Evolutionary conservation across 345 rosid species (phyloP).

Genomic region (Excoecaria cochinchinensis): DNA sequence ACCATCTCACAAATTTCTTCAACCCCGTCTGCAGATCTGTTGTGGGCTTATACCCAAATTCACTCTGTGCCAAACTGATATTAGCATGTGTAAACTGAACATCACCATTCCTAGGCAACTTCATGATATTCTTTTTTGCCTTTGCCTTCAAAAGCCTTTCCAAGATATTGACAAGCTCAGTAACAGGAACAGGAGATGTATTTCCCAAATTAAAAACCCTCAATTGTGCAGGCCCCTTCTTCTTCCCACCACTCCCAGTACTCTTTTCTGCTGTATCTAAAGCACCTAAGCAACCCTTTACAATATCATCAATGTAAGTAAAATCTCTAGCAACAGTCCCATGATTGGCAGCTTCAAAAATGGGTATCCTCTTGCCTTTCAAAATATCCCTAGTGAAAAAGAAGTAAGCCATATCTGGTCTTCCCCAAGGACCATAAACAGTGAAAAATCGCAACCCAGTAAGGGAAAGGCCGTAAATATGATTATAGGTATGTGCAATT

Average conservation of each 20-base stretch:
- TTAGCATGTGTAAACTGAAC: constrained; percentile 93
- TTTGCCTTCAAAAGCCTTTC: constrained; percentile 81
- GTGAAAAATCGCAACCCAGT: constrained; percentile 87
- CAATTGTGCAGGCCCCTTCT: constrained; percentile 78
- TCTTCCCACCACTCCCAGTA: constrained; percentile 90
- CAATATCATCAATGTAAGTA: constrained; percentile 91
- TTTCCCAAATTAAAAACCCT: constrained; percentile 92
- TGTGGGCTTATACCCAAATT: constrained; percentile 82
- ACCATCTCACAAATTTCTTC: constrained; percentile 95
- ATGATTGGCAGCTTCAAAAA: constrained; percentile 67
- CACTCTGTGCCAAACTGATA: constrained; percentile 71
- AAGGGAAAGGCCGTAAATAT: constrained; percentile 78
- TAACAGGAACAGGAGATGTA: constrained; percentile 88
- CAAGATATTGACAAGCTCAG: constrained; percentile 72
- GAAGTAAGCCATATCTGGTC: constrained; percentile 96
- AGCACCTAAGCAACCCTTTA: constrained; percentile 81
- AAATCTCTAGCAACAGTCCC: constrained; percentile 88
- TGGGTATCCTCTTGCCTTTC: constrained; percentile 61
- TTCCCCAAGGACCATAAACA: constrained; percentile 93
- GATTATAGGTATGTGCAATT: constrained; percentile 92
- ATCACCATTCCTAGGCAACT: constrained; percentile 90
- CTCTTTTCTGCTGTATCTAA: constrained; percentile 92
- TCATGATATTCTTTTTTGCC: constrained; percentile 76
- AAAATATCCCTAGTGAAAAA: constrained; percentile 78
- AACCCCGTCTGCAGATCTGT: constrained; percentile 81